Percentiles rank a stretch among this genome's conserved stretches.
These are phyloP conservation scores for Silene noctiflora DNA, from an alignment of 179 eudicot species.

Conservation along the genomic window DNA sequence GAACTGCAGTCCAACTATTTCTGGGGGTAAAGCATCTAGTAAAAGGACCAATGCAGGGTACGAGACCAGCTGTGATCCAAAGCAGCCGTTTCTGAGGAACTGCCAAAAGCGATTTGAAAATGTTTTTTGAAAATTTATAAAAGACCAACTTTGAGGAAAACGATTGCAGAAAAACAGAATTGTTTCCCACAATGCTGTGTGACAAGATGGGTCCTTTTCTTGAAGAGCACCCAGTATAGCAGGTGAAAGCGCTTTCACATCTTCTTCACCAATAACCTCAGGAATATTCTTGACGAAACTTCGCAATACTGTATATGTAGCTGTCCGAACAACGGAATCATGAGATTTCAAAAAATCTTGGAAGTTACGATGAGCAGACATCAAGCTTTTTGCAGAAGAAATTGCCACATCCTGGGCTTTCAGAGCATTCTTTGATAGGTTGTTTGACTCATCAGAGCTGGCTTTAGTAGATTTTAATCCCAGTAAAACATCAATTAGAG, in stretches of 20 bases:
- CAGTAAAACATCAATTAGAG: constrained; percentile 64
- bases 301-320: constrained; percentile 69
- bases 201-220: constrained; percentile 82
- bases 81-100: constrained; percentile 85
- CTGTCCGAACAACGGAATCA: constrained; percentile 69
- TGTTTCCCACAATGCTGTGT: constrained; percentile 86
- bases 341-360: constrained; percentile 67
- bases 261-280: constrained; percentile 60
- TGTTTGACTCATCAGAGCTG: constrained; percentile 34
- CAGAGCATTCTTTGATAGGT: constrained; percentile 43
- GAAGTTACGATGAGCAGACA: constrained; percentile 61
- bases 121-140: constrained; percentile 60
- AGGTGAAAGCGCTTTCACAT: constrained; percentile 59
- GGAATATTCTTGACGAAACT: constrained; percentile 73
- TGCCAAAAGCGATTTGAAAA: constrained; percentile 62
- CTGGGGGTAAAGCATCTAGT: constrained; percentile 65
- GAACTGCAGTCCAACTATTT: constrained; percentile 49
- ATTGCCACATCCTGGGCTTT: constrained; percentile 56
- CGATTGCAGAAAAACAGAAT: constrained; percentile 55
- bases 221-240: constrained; percentile 82
- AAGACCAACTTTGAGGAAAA: constrained; percentile 75
- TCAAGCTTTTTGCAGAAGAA: constrained; percentile 60
- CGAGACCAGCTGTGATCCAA: constrained; percentile 91
- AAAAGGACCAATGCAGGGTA: constrained; percentile 80
- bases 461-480: constrained; percentile 44